Conservation (phyloP, 805 yeast genomes). For the Pichia ethanolica region DNA sequence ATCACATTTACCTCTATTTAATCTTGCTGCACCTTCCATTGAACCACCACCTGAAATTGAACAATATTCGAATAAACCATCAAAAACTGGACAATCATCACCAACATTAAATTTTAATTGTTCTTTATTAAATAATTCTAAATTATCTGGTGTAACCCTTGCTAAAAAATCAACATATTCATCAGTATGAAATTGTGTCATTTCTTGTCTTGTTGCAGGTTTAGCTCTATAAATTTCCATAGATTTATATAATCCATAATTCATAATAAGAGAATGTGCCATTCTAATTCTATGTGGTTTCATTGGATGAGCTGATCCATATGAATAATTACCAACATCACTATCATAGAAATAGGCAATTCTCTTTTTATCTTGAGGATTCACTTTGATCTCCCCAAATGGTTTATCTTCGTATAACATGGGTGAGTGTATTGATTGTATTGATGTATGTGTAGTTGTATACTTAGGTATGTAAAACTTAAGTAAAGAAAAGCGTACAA, state of each 20-base stretch:
- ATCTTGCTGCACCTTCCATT: slow-evolving; percentile 80
- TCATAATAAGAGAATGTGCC: slow-evolving; percentile 96
- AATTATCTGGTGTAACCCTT: slow-evolving; percentile 86
- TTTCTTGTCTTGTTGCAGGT: slow-evolving; percentile 96
- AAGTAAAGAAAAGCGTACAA: too few species aligned
- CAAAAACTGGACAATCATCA: slow-evolving; percentile 85
- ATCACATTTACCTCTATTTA: slow-evolving; percentile 77
- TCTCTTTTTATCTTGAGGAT: slow-evolving; percentile 46
- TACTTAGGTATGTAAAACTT: not conserved
- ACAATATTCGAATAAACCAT: slow-evolving; percentile 69
- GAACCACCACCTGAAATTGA: slow-evolving; percentile 84
- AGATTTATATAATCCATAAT: slow-evolving; percentile 90
- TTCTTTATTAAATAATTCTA: slow-evolving; percentile 80
- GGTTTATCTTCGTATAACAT: slow-evolving; percentile 50
- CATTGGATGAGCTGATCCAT: slow-evolving; percentile 99
- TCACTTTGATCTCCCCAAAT: slow-evolving; percentile 54
- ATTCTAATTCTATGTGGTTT: slow-evolving; percentile 97
- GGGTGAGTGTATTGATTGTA: not conserved
- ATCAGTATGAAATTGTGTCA: slow-evolving; percentile 97
- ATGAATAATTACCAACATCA: slow-evolving; percentile 96
- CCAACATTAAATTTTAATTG: slow-evolving; percentile 92
- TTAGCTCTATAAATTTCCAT: slow-evolving; percentile 97
- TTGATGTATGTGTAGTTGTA: not conserved
- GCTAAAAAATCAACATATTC: slow-evolving; percentile 91
- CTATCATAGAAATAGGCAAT: slow-evolving; percentile 81